Conservation (phyloP, 2,329 filamentous ascomycete genomes). For the Alternaria tenuissima region DNA sequence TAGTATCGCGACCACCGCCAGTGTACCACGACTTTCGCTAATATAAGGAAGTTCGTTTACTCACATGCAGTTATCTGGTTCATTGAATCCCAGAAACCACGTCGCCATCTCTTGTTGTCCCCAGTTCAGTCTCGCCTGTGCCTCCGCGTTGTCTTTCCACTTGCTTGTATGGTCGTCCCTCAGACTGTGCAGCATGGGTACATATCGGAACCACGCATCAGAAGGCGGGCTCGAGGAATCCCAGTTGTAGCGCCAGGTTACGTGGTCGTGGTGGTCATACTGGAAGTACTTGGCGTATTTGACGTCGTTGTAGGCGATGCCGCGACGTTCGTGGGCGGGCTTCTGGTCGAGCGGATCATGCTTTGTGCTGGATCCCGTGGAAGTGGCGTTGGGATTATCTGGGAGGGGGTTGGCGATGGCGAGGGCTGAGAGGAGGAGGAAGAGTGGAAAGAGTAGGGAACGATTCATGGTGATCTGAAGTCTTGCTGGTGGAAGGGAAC, state of each 20-base stretch:
- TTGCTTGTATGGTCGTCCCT: constrained; percentile 17
- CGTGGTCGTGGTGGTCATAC: constrained; percentile 29
- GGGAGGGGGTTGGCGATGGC: background rate
- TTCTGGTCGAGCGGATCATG: constrained; percentile 49
- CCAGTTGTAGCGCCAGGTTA: constrained; percentile 76
- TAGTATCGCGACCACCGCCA: background rate
- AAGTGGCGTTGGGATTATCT: background rate
- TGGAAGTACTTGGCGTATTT: constrained; percentile 61
- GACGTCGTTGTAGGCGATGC: constrained; percentile 70
- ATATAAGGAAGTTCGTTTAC: background rate
- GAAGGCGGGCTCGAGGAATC: constrained; percentile 53
- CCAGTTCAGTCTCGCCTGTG: constrained; percentile 5
- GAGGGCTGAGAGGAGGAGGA: background rate
- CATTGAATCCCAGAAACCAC: constrained; percentile 45
- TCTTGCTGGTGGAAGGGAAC: background rate
- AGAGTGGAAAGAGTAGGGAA: background rate
- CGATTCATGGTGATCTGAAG: background rate
- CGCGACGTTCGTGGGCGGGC: constrained; percentile 55
- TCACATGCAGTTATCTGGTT: constrained; percentile 45
- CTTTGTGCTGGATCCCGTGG: background rate
- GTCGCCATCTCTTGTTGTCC: constrained; percentile 11
- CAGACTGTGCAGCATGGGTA: constrained; percentile 60
- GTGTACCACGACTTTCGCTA: background rate
- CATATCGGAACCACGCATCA: constrained; percentile 60
- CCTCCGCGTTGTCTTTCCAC: constrained; percentile 30